These are phyloP conservation scores for Aspergillus calidoustus DNA, from an alignment of 2,329 filamentous ascomycete species.

Conservation along the genomic window DNA sequence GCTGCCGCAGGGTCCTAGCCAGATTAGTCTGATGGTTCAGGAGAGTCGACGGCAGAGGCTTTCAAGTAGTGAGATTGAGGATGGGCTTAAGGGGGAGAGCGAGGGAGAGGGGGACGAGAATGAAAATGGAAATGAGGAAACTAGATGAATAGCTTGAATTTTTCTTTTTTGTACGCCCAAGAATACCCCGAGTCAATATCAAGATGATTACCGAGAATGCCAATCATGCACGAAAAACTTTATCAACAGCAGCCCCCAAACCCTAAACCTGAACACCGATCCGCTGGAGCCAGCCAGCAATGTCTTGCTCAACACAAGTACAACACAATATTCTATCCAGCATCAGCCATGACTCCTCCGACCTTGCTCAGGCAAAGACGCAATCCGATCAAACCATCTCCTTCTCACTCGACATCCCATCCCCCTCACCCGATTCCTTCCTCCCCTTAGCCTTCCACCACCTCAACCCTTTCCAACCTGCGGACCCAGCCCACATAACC, in stretches of 20 bases:
- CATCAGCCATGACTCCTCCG: not conserved
- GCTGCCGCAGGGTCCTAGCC: constrained; percentile 20
- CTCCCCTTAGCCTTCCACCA: constrained; percentile 36
- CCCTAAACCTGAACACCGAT: not conserved
- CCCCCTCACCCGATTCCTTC: constrained; percentile 14
- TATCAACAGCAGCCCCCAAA: not conserved
- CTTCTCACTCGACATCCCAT: constrained; percentile 31
- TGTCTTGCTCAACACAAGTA: not conserved
- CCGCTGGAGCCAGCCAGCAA: constrained; percentile 9
- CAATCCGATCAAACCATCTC: constrained; percentile 20
- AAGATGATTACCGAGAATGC: constrained; percentile 8
- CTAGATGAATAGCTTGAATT: not conserved
- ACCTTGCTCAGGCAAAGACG: not conserved
- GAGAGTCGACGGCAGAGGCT: constrained; percentile 15
- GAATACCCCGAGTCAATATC: not conserved
- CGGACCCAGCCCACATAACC: constrained; percentile 74
- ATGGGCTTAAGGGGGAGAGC: not conserved
- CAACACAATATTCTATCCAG: not conserved
- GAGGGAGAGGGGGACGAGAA: not conserved
- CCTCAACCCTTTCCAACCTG: constrained; percentile 43
- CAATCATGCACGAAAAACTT: not conserved
- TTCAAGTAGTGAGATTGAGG: not conserved
- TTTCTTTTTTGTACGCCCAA: not conserved
- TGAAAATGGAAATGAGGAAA: not conserved
- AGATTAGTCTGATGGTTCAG: constrained; percentile 28